Percentiles rank a stretch among this genome's conserved stretches.
These are phyloP conservation scores for Kwoniella sp. DNA, from an alignment of 768 basidiomycete species.

Conservation along the genomic window DNA sequence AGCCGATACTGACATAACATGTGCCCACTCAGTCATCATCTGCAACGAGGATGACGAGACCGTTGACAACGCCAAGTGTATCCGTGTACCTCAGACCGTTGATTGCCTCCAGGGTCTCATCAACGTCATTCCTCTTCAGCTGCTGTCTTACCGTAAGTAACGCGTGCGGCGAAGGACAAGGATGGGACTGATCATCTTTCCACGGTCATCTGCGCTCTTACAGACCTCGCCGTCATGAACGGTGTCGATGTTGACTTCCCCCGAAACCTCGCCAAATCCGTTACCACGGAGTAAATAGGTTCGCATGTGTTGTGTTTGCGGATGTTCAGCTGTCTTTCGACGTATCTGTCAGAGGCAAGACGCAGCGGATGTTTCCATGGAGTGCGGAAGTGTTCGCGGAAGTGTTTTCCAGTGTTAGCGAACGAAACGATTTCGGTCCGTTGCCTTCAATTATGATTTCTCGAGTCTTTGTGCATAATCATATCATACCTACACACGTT, in stretches of 20 bases:
- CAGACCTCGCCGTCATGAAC: conserved; percentile 83
- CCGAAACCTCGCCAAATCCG: conserved; percentile 71
- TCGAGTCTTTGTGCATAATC: not conserved
- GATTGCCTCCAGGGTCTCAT: conserved; percentile 93
- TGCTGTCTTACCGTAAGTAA: conserved; percentile 75
- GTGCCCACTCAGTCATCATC: conserved; percentile 69
- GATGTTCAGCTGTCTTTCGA: not conserved
- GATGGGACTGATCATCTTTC: conserved; percentile 5
- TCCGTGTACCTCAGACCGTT: conserved; percentile 91
- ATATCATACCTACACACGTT: conserved; percentile 1
- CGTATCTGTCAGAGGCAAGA: not conserved
- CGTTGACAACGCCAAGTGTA: conserved; percentile 74
- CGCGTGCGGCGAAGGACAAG: not conserved
- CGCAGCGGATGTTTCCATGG: not conserved
- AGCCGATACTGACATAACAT: conserved; percentile 3
- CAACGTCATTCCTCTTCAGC: conserved; percentile 94
- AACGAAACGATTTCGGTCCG: too few species aligned
- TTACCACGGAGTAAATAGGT: conserved; percentile 46
- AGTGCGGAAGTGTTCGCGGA: not conserved
- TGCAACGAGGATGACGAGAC: conserved; percentile 88
- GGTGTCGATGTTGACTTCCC: conserved; percentile 99
- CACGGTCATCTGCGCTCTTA: not conserved
- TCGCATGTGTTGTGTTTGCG: not conserved
- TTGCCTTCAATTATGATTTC: not conserved
- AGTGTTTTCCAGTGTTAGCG: too few species aligned